These are phyloP conservation scores for Platanus orientalis DNA, from an alignment of 164 flowering plant genomes.

Conservation along the genomic window DNA sequence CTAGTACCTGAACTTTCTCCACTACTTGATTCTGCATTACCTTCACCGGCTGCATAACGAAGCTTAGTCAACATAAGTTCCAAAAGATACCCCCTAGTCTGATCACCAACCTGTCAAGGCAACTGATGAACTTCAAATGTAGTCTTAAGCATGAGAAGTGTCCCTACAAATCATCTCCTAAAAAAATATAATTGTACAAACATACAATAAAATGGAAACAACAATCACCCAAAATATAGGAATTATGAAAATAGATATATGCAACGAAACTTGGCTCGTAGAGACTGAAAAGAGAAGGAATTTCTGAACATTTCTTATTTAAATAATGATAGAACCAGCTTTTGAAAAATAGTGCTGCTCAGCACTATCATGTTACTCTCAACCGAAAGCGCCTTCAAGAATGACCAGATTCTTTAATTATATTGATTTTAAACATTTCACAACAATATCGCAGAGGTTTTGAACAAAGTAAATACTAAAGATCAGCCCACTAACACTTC, in stretches of 20 bases:
- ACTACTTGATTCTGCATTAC: slow-evolving; percentile 56
- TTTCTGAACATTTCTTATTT: too few species aligned
- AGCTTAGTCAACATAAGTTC: slow-evolving; percentile 96
- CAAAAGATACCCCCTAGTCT: slow-evolving; percentile 83
- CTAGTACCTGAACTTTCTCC: slow-evolving; percentile 83
- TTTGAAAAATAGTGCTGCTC: background rate
- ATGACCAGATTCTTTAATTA: background rate
- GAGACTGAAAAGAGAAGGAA: background rate
- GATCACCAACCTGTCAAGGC: slow-evolving; percentile 83
- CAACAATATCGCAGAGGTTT: too few species aligned
- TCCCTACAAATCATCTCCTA: background rate
- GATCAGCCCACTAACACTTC: too few species aligned
- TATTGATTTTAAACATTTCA: too few species aligned
- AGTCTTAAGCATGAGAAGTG: slow-evolving; percentile 7
- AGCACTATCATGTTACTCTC: background rate
- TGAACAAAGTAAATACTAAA: too few species aligned
- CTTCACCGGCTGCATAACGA: slow-evolving; percentile 96
- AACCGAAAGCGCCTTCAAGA: background rate
- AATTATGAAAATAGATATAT: background rate
- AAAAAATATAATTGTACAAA: background rate
- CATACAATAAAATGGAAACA: too few species aligned
- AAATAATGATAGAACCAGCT: too few species aligned
- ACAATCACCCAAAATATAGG: too few species aligned
- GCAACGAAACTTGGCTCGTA: background rate
- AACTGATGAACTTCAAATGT: slow-evolving; percentile 6